Base-by-base conservation (phyloP, 305 asterid species). In the Euphrasia arctica region DNA sequence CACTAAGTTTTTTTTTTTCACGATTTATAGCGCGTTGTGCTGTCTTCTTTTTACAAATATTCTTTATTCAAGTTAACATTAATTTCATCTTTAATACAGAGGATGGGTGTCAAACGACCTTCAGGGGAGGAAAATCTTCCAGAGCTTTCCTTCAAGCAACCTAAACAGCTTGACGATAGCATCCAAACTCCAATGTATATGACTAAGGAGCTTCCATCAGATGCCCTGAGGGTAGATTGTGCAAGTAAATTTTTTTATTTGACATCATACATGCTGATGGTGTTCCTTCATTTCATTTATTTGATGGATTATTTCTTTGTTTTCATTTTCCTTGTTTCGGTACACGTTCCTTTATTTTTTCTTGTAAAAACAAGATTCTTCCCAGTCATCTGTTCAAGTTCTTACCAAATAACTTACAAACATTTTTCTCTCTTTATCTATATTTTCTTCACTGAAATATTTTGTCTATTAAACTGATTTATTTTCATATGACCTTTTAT, bases 61-160 rank as follows among this genome's bases (percentile, higher is more conserved):
- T 39, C 15, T 22, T 4, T 18, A 31, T 61, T 68, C 13, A 34
- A 42, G n/a, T 67, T 61, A 6, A 8, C 32, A 18, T 70, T 69
- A 9, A 7, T 54, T 18, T 64, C 50, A 12, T 52, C 65, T 39
- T 51, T 69, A 67, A 63, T 47, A 64, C 68, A 77, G 77, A 70
- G 72, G 64, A 86, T 86, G 95, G 95, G 88, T 67, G 75, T 75
- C 57, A 86, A 86, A 42, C 86, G 90, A 34, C 80, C 83, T 29
- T 66, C 74, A 18, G 81, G 71, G 66, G 88, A 77, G 77, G 84
- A 78, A 67, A 67, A 74, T 65, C 57, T 75, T 68, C 76, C 75
- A 5, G 83, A 75, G 61, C 79, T 80, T 64, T 75, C 88, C 65
- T 65, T 74, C 29, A 80, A 83, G 78, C 83, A 78, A 42, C 72